These are phyloP conservation scores for Dothideomycetidae sp. DNA, from an alignment of 2,329 filamentous ascomycete genomes.

Conservation along the genomic window DNA sequence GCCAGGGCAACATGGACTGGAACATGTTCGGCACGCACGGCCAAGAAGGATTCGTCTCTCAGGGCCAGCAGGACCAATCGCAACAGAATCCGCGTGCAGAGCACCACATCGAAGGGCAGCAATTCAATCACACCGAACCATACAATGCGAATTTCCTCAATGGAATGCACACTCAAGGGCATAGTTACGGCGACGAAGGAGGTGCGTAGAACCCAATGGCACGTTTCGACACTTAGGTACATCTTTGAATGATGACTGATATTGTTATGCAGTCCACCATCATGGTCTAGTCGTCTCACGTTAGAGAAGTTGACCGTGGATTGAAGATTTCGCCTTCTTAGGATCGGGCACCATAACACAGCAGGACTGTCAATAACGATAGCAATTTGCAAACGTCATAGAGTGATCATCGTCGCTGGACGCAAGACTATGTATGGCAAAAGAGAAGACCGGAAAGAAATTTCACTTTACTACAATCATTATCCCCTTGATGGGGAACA, in stretches of 20 bases:
- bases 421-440: neutral
- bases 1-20: constrained; percentile 27
- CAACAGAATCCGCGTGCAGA: constrained; percentile 31
- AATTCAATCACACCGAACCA: constrained; percentile 29
- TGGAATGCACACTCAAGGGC: constrained; percentile 33
- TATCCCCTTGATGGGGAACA: neutral
- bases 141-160: constrained; percentile 35
- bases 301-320: too few relatives aligned
- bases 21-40: constrained; percentile 31
- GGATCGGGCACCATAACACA: too few relatives aligned
- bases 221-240: too few relatives aligned
- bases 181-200: constrained; percentile 17
- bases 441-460: too few relatives aligned
- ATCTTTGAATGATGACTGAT: too few relatives aligned
- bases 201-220: constrained; percentile 17
- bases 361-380: neutral
- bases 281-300: neutral
- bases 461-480: neutral
- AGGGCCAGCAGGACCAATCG: constrained; percentile 18
- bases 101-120: constrained; percentile 27
- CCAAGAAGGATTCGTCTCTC: constrained; percentile 30
- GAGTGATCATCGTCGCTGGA: neutral
- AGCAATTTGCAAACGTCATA: too few relatives aligned
- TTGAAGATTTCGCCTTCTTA: too few relatives aligned
- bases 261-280: too few relatives aligned